Conservation (phyloP, 768 basidiomycete species). For the Suillus hirtellus region DNA sequence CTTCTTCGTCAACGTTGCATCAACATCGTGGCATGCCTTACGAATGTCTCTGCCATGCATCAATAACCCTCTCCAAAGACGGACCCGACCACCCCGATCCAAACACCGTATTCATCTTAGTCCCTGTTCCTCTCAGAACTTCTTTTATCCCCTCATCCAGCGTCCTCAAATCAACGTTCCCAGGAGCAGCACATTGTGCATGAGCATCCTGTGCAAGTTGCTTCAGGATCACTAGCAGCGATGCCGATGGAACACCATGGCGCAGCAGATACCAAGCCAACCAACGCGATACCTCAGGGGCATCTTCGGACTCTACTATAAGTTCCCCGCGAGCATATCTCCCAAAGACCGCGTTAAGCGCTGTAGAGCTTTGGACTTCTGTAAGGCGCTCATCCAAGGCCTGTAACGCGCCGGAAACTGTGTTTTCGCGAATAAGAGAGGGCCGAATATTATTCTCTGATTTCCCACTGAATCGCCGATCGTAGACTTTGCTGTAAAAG, state of each 20-base stretch:
- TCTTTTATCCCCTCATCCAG: constrained; percentile 71
- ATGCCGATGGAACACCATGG: constrained; percentile 70
- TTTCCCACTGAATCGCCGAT: constrained; percentile 73
- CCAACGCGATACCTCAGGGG: constrained; percentile 32
- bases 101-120: constrained; percentile 69
- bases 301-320: constrained; percentile 23
- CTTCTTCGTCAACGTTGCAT: neutral
- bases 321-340: constrained; percentile 60
- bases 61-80: constrained; percentile 66
- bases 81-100: constrained; percentile 75
- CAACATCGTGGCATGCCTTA: neutral
- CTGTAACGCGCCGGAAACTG: constrained; percentile 64
- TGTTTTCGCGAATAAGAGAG: constrained; percentile 70
- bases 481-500: constrained; percentile 76
- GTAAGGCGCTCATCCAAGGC: constrained; percentile 62
- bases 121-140: constrained; percentile 83
- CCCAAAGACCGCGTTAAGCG: constrained; percentile 37
- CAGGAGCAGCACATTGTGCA: constrained; percentile 58
- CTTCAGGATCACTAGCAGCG: constrained; percentile 60
- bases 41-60: constrained; percentile 46
- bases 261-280: constrained; percentile 74
- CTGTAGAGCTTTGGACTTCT: constrained; percentile 28
- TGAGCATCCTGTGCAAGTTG: constrained; percentile 65
- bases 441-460: constrained; percentile 64
- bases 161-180: constrained; percentile 39